Evolutionary conservation across 2,329 filamentous ascomycete genomes (phyloP).

Genomic region (Fusarium verrucosum): DNA sequence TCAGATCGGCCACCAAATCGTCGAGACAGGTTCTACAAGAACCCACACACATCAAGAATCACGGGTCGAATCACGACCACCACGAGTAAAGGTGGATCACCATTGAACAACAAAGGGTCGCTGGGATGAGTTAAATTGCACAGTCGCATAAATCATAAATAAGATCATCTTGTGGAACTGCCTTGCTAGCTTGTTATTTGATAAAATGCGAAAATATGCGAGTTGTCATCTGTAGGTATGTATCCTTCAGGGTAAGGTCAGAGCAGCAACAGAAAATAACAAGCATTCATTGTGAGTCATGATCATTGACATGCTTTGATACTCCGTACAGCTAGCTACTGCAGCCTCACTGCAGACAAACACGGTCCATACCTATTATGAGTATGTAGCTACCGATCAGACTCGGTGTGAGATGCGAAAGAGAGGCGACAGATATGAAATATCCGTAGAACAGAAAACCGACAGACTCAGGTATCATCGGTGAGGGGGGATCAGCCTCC

Average conservation of each 20-base stretch:
- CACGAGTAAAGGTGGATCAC: slow-evolving; percentile 6
- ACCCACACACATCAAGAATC: slow-evolving; percentile 32
- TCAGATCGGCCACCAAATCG: slow-evolving; percentile 4
- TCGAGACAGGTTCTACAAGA: slow-evolving; percentile 5
- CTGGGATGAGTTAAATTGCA: slow-evolving; percentile 27
- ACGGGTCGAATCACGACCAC: slow-evolving; percentile 37
- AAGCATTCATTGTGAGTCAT: too few species aligned
- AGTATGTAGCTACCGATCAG: slow-evolving; percentile 7
- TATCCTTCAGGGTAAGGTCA: neutral
- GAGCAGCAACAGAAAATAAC: too few species aligned
- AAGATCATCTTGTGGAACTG: slow-evolving; percentile 38
- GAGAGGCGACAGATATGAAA: slow-evolving; percentile 24
- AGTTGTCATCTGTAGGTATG: neutral
- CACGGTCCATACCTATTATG: neutral
- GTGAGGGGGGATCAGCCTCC: slow-evolving; percentile 30
- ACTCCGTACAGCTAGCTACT: too few species aligned
- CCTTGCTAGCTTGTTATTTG: slow-evolving; percentile 32
- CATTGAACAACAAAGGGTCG: slow-evolving; percentile 6
- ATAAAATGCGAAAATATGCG: slow-evolving; percentile 25
- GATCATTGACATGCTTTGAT: slow-evolving; percentile 6
- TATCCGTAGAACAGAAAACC: slow-evolving; percentile 24
- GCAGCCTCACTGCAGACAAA: slow-evolving; percentile 3
- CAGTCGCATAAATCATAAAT: slow-evolving; percentile 28
- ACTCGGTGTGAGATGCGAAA: slow-evolving; percentile 12
- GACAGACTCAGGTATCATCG: slow-evolving; percentile 30